Conservation (phyloP, 2,329 filamentous ascomycete species). For the Cladophialophora yegresii region DNA sequence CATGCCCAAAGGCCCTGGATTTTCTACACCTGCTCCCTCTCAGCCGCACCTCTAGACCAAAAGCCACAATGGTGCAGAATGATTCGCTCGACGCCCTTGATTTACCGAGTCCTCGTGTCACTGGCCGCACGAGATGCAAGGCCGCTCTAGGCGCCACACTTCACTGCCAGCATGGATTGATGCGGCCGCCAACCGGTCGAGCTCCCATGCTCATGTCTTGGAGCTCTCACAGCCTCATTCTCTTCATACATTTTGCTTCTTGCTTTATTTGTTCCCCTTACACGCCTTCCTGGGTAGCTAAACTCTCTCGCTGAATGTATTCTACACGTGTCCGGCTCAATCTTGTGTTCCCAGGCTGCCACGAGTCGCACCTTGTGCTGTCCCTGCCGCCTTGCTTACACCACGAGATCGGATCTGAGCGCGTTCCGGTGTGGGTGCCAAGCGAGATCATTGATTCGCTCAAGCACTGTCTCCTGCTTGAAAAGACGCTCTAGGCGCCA, state of each 20-base stretch:
- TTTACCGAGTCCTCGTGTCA: neutral
- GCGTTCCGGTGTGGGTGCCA: neutral
- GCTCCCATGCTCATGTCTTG: neutral
- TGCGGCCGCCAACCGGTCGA: neutral
- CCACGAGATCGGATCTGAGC: neutral
- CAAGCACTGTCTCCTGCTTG: neutral
- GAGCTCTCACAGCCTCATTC: neutral
- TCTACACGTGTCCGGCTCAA: slow-evolving; percentile 1
- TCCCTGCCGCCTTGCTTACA: neutral
- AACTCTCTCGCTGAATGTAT: neutral
- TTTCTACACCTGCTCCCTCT: neutral
- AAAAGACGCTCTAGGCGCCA: neutral
- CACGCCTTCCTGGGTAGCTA: neutral
- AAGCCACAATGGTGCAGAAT: neutral
- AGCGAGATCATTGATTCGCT: neutral
- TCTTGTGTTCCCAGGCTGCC: slow-evolving; percentile 9
- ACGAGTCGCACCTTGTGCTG: slow-evolving; percentile 7
- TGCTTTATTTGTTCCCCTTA: neutral
- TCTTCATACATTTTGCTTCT: neutral
- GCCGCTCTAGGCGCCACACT: neutral
- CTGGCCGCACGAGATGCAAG: neutral
- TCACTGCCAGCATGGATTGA: neutral
- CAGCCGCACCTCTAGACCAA: neutral
- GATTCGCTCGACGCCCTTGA: neutral
- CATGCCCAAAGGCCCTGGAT: neutral